Conservation (phyloP, 2,329 filamentous ascomycete species). For the Colletotrichum australisinense region DNA sequence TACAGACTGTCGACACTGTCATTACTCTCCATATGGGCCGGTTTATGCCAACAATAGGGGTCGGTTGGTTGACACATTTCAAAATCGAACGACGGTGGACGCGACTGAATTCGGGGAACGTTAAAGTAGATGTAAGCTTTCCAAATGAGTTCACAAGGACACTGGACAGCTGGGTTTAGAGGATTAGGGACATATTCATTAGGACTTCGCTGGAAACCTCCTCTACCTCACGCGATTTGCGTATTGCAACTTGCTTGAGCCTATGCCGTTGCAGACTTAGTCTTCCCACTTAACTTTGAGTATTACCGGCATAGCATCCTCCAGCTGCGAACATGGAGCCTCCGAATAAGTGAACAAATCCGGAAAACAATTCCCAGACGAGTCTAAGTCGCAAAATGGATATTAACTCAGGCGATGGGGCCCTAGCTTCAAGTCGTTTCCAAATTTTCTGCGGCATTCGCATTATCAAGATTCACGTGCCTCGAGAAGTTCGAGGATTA, state of each 20-base stretch:
- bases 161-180: too few species aligned
- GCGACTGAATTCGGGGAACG: neutral
- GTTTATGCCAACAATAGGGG: neutral
- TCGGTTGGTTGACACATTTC: neutral
- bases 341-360: neutral
- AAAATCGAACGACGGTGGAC: neutral
- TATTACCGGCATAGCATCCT: too few species aligned
- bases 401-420: neutral
- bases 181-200: too few species aligned
- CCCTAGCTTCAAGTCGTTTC: neutral
- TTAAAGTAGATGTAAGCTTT: too few species aligned
- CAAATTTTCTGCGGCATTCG: neutral
- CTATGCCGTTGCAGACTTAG: too few species aligned
- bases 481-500: neutral
- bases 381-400: neutral
- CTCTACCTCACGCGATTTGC: too few species aligned
- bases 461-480: neutral
- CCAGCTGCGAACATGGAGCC: neutral
- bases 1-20: neutral
- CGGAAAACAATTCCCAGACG: neutral
- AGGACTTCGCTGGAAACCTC: too few species aligned
- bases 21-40: neutral
- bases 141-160: too few species aligned
- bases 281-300: too few species aligned
- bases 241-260: too few species aligned